A percentile compares a stretch with the other conserved stretches of the same genome.
phyloP scores from a whole-genome alignment of 2,329 filamentous ascomycete species.

The Fusarium buharicum region DNA sequence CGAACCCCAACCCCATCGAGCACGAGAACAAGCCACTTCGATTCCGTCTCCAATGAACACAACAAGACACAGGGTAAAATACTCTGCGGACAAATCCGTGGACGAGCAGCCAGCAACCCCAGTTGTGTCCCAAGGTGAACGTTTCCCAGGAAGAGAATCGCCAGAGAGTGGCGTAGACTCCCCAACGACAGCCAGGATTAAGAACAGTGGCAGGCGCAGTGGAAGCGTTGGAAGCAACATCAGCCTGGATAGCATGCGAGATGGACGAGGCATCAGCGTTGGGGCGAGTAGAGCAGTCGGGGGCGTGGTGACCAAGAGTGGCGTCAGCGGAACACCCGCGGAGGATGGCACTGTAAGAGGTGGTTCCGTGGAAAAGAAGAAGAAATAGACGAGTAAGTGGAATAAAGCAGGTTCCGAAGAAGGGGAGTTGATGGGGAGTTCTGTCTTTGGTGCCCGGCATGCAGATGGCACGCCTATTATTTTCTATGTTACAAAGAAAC shows the following conservation, averaged over 20 bases:
- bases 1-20: slow-evolving; percentile 43
- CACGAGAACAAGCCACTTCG: slow-evolving; percentile 39
- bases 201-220: slow-evolving; percentile 35
- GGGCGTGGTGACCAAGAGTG: slow-evolving; percentile 50
- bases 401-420: not conserved
- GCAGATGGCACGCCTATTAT: slow-evolving; percentile 6
- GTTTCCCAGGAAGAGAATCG: slow-evolving; percentile 22
- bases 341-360: slow-evolving; percentile 26
- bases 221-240: slow-evolving; percentile 51
- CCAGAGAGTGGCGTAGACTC: slow-evolving; percentile 35
- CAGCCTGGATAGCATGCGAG: slow-evolving; percentile 54
- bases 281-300: slow-evolving; percentile 51
- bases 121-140: slow-evolving; percentile 9
- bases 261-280: slow-evolving; percentile 55
- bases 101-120: slow-evolving; percentile 36
- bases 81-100: slow-evolving; percentile 17
- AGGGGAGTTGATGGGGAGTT: not conserved
- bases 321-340: slow-evolving; percentile 33
- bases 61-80: slow-evolving; percentile 25
- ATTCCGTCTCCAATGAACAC: slow-evolving; percentile 37
- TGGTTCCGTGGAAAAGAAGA: slow-evolving; percentile 36
- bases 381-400: slow-evolving; percentile 15
- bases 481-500: slow-evolving; percentile 13
- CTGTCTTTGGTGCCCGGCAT: not conserved
- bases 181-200: slow-evolving; percentile 28